Evolutionary conservation across 2,329 filamentous ascomycete genomes (phyloP), one percentile per base, ranked within the genome.

Genomic region (Talaromyces verruculosus): DNA sequence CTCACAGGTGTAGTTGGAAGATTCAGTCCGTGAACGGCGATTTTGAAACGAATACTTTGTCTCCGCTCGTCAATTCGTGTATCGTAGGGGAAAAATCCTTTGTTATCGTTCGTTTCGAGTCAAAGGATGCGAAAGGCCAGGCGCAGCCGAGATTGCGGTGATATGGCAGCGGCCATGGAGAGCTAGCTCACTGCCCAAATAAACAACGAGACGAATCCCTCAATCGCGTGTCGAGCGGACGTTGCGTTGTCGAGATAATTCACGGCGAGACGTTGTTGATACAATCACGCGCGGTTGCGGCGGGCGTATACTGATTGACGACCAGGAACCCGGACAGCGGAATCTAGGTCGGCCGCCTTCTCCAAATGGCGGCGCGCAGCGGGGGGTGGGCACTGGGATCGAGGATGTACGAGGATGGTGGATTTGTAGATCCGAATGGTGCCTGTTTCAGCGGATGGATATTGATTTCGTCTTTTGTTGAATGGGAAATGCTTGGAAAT

Each of bases 141-240:
- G 41, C 60, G 61, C 51, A 66, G 65, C 51, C 65, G 30, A 57
- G 49, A 63, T 41, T 47, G 65, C 51, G 41, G 62, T 25, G 41
- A 60, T 37, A 61, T 43, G 41, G 60, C 61, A 47, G 65, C 61
- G 53, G 53, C 65, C 65, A 66, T 66, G 61, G 61, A 66, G 53
- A 59, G 61, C 30, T 58, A n/a, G 51, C 49, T 49, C 59, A 17
- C 19, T 63, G 53, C 55, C 39, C 17, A 5, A 43, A 60, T 41
- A 63, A 60, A 43, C 33, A 59, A 33, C 15, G 43, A 41, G 55
- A 43, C 22, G 19, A 43, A 10, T 53, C 15, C 51, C 22, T 15
- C 11, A 28, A 30, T 43, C 47, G 47, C 35, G 61, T 51, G 22
- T 63, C 37, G 39, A 35, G 13, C 13, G 28, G 17, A 39, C 19